Conservation (phyloP, 768 basidiomycete genomes). For the Tephrocybe rancida region DNA sequence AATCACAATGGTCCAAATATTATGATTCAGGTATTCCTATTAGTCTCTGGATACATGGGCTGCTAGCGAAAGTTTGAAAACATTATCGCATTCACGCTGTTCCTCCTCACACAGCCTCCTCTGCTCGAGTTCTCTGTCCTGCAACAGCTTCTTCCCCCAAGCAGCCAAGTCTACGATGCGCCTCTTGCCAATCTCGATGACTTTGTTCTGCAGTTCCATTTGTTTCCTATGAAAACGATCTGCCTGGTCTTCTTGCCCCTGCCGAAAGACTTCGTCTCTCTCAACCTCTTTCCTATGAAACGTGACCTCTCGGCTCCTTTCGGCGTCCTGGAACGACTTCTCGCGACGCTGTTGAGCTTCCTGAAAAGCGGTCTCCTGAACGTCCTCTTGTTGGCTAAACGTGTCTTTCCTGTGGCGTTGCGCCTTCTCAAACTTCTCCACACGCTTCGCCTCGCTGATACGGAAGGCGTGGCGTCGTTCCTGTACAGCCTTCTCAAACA, state of each 20-base stretch:
- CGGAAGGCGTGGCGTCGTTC: constrained; percentile 2
- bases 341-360: constrained; percentile 2
- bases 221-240: not conserved
- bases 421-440: not conserved
- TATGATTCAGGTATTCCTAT: too few relatives aligned
- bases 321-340: not conserved
- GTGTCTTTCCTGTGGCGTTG: not conserved
- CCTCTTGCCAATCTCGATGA: constrained; percentile 2
- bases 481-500: constrained; percentile 1
- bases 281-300: not conserved
- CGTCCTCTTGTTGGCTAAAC: not conserved
- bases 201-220: not conserved
- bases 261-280: not conserved
- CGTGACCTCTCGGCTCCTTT: not conserved
- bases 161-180: not conserved
- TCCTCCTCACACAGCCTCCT: not conserved
- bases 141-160: constrained; percentile 2
- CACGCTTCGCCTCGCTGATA: constrained; percentile 1
- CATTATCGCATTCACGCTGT: not conserved
- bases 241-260: not conserved
- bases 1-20: too few relatives aligned
- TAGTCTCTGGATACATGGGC: not conserved
- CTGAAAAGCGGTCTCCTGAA: not conserved
- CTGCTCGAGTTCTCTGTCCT: constrained; percentile 1
- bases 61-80: not conserved